These are phyloP conservation scores for Chaetomiaceae sp. DNA, from an alignment of 2,329 filamentous ascomycete species.

Conservation along the genomic window DNA sequence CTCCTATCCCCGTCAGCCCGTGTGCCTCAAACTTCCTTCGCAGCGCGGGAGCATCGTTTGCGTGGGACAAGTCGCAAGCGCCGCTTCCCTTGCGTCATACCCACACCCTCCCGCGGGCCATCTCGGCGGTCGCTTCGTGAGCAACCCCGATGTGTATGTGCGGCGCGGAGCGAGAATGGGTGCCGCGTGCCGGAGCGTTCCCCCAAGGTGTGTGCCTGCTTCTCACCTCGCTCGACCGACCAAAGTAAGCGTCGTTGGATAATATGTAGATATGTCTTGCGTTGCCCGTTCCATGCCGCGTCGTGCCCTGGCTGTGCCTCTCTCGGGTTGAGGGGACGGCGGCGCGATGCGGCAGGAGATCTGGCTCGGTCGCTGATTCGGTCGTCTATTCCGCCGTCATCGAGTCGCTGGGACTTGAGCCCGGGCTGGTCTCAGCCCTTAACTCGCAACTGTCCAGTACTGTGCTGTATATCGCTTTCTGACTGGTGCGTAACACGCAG, in stretches of 20 bases:
- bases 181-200: no score
- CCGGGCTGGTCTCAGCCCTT: neutral
- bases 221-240: no score
- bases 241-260: no score
- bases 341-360: neutral
- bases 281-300: no score
- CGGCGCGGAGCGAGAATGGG: no score
- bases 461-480: no score
- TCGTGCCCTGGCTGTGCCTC: conserved; percentile 5
- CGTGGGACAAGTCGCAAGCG: neutral
- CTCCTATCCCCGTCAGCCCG: neutral
- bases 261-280: no score
- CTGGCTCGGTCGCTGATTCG: neutral
- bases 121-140: neutral
- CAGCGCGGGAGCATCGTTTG: neutral
- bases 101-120: neutral
- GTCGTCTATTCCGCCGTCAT: neutral
- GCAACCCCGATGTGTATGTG: no score
- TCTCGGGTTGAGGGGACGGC: neutral
- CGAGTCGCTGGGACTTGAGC: neutral
- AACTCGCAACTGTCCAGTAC: neutral
- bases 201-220: no score
- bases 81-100: neutral
- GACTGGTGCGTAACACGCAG: no score
- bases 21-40: neutral